Evolutionary conservation across 768 basidiomycete genomes (phyloP).

Genomic region (Asterophora parasitica): DNA sequence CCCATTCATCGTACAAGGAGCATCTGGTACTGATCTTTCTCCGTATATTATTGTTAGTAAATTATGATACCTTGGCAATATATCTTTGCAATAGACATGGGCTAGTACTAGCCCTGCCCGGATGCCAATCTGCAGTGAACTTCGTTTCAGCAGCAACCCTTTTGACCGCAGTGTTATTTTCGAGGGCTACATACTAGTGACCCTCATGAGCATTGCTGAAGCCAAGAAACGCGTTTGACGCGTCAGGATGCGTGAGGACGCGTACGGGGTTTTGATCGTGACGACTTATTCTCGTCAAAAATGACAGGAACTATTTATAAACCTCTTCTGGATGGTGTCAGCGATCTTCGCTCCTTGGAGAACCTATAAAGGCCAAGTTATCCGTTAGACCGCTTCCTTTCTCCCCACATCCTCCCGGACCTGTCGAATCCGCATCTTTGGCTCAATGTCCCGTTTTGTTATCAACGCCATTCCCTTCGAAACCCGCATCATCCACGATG

Average conservation of each 20-base stretch:
- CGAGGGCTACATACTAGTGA: no score
- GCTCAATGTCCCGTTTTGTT: conserved; percentile 32
- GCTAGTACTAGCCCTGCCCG: no score
- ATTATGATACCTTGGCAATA: conserved; percentile 3
- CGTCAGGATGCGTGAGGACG: background rate
- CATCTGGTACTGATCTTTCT: conserved; percentile 69
- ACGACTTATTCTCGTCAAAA: no score
- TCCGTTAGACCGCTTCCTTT: background rate
- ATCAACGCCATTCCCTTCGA: conserved; percentile 41
- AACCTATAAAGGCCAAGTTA: background rate
- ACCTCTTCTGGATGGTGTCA: conserved; percentile 2
- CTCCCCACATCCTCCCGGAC: background rate
- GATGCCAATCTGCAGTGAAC: no score
- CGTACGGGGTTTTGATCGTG: no score
- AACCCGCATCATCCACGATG: conserved; percentile 39
- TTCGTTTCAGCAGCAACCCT: no score
- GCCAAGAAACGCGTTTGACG: background rate
- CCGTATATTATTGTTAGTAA: background rate
- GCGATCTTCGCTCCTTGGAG: conserved; percentile 5
- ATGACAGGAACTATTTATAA: background rate
- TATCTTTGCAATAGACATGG: no score
- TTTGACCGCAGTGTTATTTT: no score
- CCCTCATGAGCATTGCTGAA: no score
- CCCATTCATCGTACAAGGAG: conserved; percentile 79
- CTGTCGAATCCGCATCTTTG: background rate